A percentile compares a stretch with the other conserved stretches of the same genome.
phyloP scores from a whole-genome alignment of 805 yeast genomes.

The Metschnikowia noctiluminum region DNA sequence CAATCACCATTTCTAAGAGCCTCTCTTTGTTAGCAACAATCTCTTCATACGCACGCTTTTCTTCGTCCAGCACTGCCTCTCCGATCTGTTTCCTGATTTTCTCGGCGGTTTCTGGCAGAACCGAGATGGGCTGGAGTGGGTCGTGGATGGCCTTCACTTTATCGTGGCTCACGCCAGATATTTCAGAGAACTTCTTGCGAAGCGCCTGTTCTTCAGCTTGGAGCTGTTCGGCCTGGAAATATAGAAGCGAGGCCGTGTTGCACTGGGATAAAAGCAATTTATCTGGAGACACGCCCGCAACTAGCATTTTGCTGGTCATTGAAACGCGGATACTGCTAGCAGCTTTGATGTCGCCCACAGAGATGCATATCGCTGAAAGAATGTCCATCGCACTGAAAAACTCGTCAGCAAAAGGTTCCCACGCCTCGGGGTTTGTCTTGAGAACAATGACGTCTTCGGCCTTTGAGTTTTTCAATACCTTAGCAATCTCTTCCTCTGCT shows the following conservation, averaged over 20 bases:
- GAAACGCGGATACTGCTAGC: slow-evolving; percentile 61
- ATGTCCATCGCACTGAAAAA: slow-evolving; percentile 75
- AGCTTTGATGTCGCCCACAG: slow-evolving; percentile 61
- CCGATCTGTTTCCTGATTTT: slow-evolving; percentile 11
- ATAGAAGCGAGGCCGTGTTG: slow-evolving; percentile 66
- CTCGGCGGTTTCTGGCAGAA: slow-evolving; percentile 12
- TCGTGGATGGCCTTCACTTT: slow-evolving; percentile 17
- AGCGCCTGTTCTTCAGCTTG: slow-evolving; percentile 45
- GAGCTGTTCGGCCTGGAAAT: slow-evolving; percentile 61
- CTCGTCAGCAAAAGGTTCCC: slow-evolving; percentile 77
- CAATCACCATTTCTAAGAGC: slow-evolving; percentile 29
- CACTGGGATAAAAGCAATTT: slow-evolving; percentile 64
- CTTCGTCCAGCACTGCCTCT: slow-evolving; percentile 22
- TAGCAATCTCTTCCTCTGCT: neutral
- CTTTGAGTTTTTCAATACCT: slow-evolving; percentile 9
- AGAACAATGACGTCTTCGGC: slow-evolving; percentile 17
- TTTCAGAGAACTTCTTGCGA: slow-evolving; percentile 22
- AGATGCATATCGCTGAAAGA: slow-evolving; percentile 65
- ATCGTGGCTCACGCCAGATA: slow-evolving; percentile 25
- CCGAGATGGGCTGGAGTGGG: slow-evolving; percentile 14
- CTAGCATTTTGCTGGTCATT: slow-evolving; percentile 69
- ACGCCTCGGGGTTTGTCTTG: slow-evolving; percentile 45
- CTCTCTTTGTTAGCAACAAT: slow-evolving; percentile 20
- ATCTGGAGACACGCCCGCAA: slow-evolving; percentile 63
- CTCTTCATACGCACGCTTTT: slow-evolving; percentile 24